Percentiles rank a stretch among this genome's conserved stretches.
Evolutionary conservation across 345 rosid genomes (phyloP).

Genomic region (Syzygium aqueum): DNA sequence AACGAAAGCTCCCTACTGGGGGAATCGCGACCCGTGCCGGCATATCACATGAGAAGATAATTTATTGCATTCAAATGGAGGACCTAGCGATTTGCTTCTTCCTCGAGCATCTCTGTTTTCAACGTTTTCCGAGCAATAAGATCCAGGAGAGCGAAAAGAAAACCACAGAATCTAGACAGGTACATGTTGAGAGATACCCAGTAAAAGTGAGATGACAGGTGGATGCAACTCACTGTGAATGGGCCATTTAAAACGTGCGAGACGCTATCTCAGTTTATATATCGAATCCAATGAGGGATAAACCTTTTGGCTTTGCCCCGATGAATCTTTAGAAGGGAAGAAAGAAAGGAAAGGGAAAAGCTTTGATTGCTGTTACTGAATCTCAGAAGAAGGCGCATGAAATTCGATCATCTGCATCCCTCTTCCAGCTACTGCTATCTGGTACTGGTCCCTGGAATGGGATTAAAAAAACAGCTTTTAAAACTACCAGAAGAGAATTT

Average conservation of each 20-base stretch:
- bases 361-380: not conserved
- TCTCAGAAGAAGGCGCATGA: not conserved
- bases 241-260: not conserved
- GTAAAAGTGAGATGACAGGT: not conserved
- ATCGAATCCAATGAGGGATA: not conserved
- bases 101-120: not conserved
- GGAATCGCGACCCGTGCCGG: not conserved
- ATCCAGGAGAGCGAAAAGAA: not conserved
- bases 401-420: conserved; percentile 88
- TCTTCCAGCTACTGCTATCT: conserved; percentile 83
- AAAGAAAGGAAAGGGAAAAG: not conserved
- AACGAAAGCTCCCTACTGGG: not conserved
- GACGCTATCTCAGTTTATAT: not conserved
- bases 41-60: not conserved
- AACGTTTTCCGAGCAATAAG: not conserved
- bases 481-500: not conserved
- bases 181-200: not conserved
- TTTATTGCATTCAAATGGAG: not conserved
- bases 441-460: conserved; percentile 47
- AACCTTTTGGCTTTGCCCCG: not conserved
- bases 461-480: not conserved
- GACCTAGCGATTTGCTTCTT: not conserved
- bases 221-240: not conserved
- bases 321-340: not conserved
- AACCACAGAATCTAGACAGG: not conserved